phyloP scores from a whole-genome alignment of 192 early-diverging fungal genomes.

The Entophlyctis helioformis region DNA sequence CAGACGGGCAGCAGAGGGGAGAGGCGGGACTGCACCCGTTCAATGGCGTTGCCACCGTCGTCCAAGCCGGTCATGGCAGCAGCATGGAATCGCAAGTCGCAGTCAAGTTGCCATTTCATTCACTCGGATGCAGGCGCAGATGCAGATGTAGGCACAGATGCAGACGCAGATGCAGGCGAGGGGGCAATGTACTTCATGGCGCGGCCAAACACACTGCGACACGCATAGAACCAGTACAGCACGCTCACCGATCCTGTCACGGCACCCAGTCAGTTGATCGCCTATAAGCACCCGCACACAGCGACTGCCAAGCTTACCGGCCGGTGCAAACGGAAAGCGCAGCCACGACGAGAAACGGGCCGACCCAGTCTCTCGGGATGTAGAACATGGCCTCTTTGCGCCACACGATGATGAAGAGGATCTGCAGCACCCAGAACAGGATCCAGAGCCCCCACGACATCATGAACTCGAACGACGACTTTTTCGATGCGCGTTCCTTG shows the following conservation, averaged over 20 bases:
- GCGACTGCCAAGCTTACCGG: constrained; percentile 22
- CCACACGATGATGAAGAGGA: constrained; percentile 54
- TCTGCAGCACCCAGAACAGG: constrained; percentile 45
- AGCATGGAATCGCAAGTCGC: too few relatives aligned
- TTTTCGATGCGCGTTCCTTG: constrained; percentile 49
- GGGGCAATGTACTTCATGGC: too few relatives aligned
- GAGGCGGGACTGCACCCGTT: too few relatives aligned
- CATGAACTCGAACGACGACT: constrained; percentile 68
- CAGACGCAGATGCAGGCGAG: too few relatives aligned
- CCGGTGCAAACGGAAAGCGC: constrained; percentile 60
- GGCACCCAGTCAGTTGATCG: background rate
- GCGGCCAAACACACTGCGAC: constrained; percentile 3
- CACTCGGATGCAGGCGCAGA: too few relatives aligned
- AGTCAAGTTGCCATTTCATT: too few relatives aligned
- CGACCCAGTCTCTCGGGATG: constrained; percentile 65
- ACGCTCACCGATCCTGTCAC: constrained; percentile 60
- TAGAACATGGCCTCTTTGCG: constrained; percentile 61
- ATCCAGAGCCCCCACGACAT: constrained; percentile 58
- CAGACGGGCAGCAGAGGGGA: too few relatives aligned
- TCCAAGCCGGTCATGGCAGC: too few relatives aligned
- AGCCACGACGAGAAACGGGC: constrained; percentile 55
- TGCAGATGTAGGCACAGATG: too few relatives aligned
- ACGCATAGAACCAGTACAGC: constrained; percentile 63
- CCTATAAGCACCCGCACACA: background rate
- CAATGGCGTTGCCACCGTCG: too few relatives aligned